Base-by-base conservation (phyloP, 2,329 filamentous ascomycete genomes). In the Fusarium decemcellulare region DNA sequence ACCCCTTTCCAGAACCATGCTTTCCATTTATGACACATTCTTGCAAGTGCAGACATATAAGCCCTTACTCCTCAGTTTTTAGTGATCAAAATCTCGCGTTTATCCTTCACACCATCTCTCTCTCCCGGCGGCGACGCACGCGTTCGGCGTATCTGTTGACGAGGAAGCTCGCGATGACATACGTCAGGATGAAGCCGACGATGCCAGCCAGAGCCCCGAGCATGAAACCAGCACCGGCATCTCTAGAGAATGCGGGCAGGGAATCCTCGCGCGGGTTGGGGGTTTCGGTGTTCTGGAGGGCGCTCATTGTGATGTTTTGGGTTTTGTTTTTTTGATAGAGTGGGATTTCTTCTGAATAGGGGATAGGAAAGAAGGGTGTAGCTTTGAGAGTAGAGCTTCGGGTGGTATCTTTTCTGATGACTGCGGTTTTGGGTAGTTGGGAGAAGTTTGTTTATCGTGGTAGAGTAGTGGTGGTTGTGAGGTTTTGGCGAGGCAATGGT, bases 171-270 rank as follows among this genome's bases (percentile, higher is more conserved):
- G 55, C 61, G 3, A 62, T 10, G 12, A 55, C 14, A 18, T 69
- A 69, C 9, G 67, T 62, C 8, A 69, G 32, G 8, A 16, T 50
- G 23, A 69, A 69, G 14, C 47, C 65, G 15, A 66, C 50, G 30
- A 69, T n/a, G 5, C 65, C 67, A 4, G 44, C 61, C 5, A 69
- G 10, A 8, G 44, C 14, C 8, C 67, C 67, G 16, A 69, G 65
- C 5, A 65, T 27, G 36, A 69, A 67, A 15, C 62, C 58, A 5
- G 66, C 53, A n/a, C 46, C 66, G 5, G 66, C 59, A 8, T 69
- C 55, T 15, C 65, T 53, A 14, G 58, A 57, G 52, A 55, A 67
- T 6, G 43, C 36, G 12, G 10, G 9, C 6, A 54, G 47, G 5
- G 55, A 47, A 16, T 12, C 32, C 12, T 18, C 29, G 9, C 8